These are phyloP conservation scores for Cercospora brassicicola DNA, from an alignment of 2,329 filamentous ascomycete species.

Conservation along the genomic window DNA sequence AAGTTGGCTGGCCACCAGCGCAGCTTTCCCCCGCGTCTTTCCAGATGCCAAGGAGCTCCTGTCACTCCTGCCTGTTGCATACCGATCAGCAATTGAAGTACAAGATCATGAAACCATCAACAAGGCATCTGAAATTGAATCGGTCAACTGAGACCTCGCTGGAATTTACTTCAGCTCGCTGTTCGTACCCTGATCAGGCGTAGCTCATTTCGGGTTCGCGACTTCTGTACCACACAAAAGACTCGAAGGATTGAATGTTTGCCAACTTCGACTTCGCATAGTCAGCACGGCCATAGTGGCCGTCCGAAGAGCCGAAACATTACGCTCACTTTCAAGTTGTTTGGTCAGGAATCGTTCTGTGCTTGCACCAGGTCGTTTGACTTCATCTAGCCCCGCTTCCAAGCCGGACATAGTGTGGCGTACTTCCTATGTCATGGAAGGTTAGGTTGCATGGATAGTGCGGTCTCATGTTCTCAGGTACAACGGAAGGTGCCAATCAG, in stretches of 20 bases:
- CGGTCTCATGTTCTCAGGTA: not conserved
- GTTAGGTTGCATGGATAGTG: slow-evolving; percentile 1
- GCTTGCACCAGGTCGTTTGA: not conserved
- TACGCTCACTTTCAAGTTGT: not conserved
- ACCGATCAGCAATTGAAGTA: no score
- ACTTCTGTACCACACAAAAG: not conserved
- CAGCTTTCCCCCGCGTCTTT: no score
- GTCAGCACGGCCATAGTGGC: slow-evolving; percentile 2
- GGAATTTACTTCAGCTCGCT: not conserved
- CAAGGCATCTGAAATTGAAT: no score
- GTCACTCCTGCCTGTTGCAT: no score
- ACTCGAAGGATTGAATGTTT: not conserved
- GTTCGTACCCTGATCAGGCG: not conserved
- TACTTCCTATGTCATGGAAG: slow-evolving; percentile 7
- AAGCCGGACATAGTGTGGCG: not conserved
- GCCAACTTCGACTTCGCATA: not conserved
- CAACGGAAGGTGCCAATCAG: not conserved
- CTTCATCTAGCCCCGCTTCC: not conserved
- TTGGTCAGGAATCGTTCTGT: not conserved
- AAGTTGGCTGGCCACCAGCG: no score
- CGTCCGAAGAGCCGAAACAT: not conserved
- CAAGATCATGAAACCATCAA: no score
- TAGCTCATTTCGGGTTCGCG: not conserved
- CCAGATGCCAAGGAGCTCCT: no score
- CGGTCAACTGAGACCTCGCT: not conserved